phyloP scores from a whole-genome alignment of 179 eudicot genomes.

The Beta corolliflora region DNA sequence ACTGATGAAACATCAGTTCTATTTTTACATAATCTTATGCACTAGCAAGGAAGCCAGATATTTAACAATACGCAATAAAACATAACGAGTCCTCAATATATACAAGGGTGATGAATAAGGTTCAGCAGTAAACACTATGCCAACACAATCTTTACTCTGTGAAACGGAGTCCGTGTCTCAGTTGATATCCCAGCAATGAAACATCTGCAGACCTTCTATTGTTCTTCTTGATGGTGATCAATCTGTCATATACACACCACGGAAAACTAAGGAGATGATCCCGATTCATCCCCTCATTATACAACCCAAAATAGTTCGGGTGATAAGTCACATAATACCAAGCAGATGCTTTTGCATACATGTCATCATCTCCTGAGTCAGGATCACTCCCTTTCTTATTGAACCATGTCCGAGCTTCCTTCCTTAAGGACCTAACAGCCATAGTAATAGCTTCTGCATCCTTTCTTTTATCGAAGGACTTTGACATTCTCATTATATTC shows the following conservation, averaged over 20 bases:
- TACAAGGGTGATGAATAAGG: not conserved
- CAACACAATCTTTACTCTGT: not conserved
- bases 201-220: slow-evolving; percentile 28
- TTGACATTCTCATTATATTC: slow-evolving; percentile 75
- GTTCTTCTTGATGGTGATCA: slow-evolving; percentile 67
- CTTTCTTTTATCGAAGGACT: slow-evolving; percentile 63
- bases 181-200: slow-evolving; percentile 25
- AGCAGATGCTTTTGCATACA: slow-evolving; percentile 81
- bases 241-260: slow-evolving; percentile 83
- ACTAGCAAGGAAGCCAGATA: too few relatives aligned
- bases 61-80: too few relatives aligned
- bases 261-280: slow-evolving; percentile 87
- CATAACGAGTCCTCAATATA: not conserved
- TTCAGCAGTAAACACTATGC: not conserved
- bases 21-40: too few relatives aligned
- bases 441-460: slow-evolving; percentile 71
- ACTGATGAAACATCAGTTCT: too few relatives aligned
- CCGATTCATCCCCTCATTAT: slow-evolving; percentile 61
- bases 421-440: slow-evolving; percentile 73
- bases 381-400: slow-evolving; percentile 30
- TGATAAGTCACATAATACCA: slow-evolving; percentile 92
- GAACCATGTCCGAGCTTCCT: slow-evolving; percentile 79
- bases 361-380: slow-evolving; percentile 29
- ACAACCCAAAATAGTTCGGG: slow-evolving; percentile 57
- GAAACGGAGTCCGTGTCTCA: slow-evolving; percentile 27